Percentiles rank a stretch among this genome's conserved stretches.
phyloP scores from a whole-genome alignment of 345 rosid genomes.

The Eucalyptus marginata region DNA sequence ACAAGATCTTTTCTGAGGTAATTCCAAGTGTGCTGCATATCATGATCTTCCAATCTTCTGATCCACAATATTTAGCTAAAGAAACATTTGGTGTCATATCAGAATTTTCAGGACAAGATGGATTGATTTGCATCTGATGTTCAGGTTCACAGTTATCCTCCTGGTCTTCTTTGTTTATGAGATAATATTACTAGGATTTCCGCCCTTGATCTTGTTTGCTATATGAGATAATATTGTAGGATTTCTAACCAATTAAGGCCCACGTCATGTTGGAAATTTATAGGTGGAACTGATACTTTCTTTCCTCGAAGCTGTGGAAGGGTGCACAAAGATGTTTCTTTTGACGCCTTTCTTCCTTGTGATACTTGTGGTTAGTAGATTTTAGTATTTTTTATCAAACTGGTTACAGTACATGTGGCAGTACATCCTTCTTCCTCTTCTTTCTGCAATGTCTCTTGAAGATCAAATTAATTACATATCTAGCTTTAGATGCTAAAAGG shows the following conservation, averaged over 20 bases:
- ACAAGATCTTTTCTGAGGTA: conserved; percentile 68
- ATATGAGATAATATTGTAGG: background rate
- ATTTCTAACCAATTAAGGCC: background rate
- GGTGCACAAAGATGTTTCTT: conserved; percentile 57
- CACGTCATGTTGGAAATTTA: background rate
- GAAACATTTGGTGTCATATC: conserved; percentile 2
- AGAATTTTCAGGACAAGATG: conserved; percentile 64
- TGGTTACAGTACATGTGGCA: background rate
- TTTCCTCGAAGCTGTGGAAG: conserved; percentile 70
- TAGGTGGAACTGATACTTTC: conserved; percentile 63
- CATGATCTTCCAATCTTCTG: background rate
- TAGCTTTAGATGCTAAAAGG: background rate
- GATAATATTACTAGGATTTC: background rate
- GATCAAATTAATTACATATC: background rate
- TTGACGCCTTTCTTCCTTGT: conserved; percentile 67
- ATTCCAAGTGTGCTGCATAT: background rate
- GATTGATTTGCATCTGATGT: conserved; percentile 43
- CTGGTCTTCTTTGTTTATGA: background rate
- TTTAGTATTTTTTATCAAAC: background rate
- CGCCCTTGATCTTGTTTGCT: background rate
- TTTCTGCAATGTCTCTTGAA: background rate
- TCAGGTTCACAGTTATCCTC: conserved; percentile 30
- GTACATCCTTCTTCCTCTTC: background rate
- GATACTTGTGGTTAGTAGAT: conserved; percentile 59
- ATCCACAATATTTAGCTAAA: background rate